Evolutionary conservation across 306 rosid genomes (phyloP).

Genomic region (Castanea mollissima): DNA sequence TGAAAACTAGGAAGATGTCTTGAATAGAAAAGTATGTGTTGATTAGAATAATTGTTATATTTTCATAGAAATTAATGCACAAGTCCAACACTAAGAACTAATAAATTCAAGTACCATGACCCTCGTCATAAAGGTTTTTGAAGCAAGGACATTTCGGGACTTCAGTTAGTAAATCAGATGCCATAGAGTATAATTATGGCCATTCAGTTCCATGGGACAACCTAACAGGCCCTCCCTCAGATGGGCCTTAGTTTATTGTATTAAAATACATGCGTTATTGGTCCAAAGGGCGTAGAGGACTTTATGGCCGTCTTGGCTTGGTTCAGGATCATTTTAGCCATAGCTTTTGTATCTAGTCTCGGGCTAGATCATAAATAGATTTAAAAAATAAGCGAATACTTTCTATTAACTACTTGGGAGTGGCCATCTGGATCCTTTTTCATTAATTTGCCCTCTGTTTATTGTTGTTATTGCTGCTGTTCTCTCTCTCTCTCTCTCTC

Average conservation of each 20-base stretch:
- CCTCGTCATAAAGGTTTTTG: neutral
- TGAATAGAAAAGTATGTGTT: neutral
- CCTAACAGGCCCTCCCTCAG: neutral
- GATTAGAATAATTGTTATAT: neutral
- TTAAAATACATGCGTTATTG: too few species aligned
- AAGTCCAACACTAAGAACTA: neutral
- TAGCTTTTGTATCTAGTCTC: too few species aligned
- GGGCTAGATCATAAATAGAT: too few species aligned
- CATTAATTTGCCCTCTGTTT: too few species aligned
- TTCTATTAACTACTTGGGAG: too few species aligned
- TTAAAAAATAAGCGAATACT: too few species aligned
- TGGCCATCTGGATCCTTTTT: too few species aligned
- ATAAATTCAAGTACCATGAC: neutral
- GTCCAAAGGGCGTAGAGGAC: too few species aligned
- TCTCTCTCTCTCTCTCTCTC: too few species aligned
- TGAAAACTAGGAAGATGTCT: neutral
- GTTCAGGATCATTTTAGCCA: too few species aligned
- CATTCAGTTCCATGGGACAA: neutral
- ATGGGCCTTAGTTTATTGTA: neutral
- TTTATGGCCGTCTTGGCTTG: too few species aligned
- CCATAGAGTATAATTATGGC: neutral
- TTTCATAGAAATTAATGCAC: neutral
- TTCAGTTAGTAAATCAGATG: neutral
- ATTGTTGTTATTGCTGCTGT: too few species aligned
- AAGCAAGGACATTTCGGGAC: neutral